phyloP scores from a whole-genome alignment of 2,329 filamentous ascomycete genomes.

The Colletotrichum tanaceti region DNA sequence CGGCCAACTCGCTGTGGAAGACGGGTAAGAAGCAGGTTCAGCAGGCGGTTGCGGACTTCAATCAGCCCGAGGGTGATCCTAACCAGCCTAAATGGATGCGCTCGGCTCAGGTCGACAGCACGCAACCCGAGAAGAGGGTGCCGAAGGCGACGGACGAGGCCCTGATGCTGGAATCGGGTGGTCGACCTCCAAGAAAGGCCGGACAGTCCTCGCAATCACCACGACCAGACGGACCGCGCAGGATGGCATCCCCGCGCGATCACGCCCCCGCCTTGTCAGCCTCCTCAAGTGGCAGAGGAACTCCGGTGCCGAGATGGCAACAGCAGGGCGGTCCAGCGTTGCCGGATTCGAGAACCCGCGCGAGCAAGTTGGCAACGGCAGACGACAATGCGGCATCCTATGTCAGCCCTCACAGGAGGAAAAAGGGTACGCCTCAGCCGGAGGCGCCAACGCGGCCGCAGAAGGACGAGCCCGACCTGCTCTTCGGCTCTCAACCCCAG shows the following conservation, averaged over 20 bases:
- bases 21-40: conserved; percentile 92
- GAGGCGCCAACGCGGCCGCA: conserved; percentile 53
- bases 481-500: conserved; percentile 64
- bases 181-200: conserved; percentile 61
- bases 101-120: conserved; percentile 64
- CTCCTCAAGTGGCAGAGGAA: conserved; percentile 55
- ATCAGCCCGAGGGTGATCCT: conserved; percentile 76
- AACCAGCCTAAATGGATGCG: conserved; percentile 97
- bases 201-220: conserved; percentile 49
- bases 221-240: conserved; percentile 45
- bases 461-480: conserved; percentile 70
- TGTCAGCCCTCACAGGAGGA: conserved; percentile 85
- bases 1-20: conserved; percentile 95
- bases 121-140: conserved; percentile 49
- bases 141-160: conserved; percentile 75
- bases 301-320: conserved; percentile 70
- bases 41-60: conserved; percentile 89
- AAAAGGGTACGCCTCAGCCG: conserved; percentile 67
- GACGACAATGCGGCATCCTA: conserved; percentile 87
- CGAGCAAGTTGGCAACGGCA: conserved; percentile 80
- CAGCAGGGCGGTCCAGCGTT: conserved; percentile 63
- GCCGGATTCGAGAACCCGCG: conserved; percentile 66
- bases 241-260: conserved; percentile 53
- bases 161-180: conserved; percentile 79
- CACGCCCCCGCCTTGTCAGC: conserved; percentile 62